A percentile compares a stretch with the other conserved stretches of the same genome.
phyloP scores from a whole-genome alignment of 83 land plant species.

The Thuja plicata region DNA sequence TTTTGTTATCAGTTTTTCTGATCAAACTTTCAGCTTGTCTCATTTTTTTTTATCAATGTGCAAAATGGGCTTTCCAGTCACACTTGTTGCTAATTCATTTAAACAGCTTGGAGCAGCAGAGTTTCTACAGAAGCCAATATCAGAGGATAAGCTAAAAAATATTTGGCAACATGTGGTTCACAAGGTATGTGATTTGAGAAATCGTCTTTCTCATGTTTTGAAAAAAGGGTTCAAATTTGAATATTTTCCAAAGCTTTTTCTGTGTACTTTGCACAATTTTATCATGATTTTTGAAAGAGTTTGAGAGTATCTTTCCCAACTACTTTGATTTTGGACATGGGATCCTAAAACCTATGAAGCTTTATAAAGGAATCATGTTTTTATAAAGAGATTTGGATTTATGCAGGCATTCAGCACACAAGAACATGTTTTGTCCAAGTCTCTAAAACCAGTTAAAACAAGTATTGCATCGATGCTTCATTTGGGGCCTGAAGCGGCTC shows the following conservation, averaged over 20 bases:
- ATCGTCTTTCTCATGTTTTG: background rate
- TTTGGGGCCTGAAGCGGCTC: conserved; percentile 8
- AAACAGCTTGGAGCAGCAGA: conserved; percentile 76
- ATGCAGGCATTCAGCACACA: conserved; percentile 64
- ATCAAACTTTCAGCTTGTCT: background rate
- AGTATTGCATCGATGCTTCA: conserved; percentile 39
- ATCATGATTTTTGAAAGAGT: background rate
- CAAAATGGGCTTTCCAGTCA: background rate
- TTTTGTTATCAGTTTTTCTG: background rate
- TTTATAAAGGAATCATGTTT: conserved; percentile 2
- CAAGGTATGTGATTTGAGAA: conserved; percentile 39
- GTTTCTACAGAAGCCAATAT: conserved; percentile 68
- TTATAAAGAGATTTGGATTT: conserved; percentile 7
- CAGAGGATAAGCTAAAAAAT: conserved; percentile 70
- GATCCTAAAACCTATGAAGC: background rate
- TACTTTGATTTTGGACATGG: background rate
- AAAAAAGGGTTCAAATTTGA: background rate
- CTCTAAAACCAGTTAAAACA: conserved; percentile 53
- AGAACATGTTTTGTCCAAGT: conserved; percentile 24
- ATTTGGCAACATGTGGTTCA: conserved; percentile 85
- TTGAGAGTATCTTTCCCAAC: background rate
- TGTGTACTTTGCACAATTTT: background rate
- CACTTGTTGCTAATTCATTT: background rate
- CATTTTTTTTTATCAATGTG: background rate
- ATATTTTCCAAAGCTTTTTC: background rate